Base-by-base conservation (phyloP, 208 protist species). In the Leishmania lainsoni region DNA sequence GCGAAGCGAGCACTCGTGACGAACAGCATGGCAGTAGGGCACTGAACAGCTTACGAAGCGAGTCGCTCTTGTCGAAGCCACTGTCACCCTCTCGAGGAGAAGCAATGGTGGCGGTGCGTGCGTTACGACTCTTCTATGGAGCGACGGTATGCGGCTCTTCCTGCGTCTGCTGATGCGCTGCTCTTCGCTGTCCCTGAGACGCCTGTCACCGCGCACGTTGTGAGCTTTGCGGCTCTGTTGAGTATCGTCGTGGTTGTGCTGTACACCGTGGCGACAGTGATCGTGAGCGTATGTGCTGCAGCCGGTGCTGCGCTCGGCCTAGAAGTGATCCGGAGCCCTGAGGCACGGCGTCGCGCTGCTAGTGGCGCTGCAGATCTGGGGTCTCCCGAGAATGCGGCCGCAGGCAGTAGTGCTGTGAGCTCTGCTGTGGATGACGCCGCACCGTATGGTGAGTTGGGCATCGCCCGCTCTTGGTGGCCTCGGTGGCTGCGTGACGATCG, bases 181-280 rank as follows among this genome's bases (percentile, higher is more conserved):
- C 87, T 96, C n/a, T 91, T 89, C 86, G 86, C 86, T 17, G 90
- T 81, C 1, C 90, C 92, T 20, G 89, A 93, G 61, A 39, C 29
- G 49, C 83, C 88, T 10, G 87, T 68, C 4, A 3, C 61, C 6
- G 69, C 35, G 51, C 90, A 94, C 79, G 51, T 94, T 12, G 70
- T 80, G 51, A 89, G 83, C 75, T 75, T 90, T 68, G 45, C 76
- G 10, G 26, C 76, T 1, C 86, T 89, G 59, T 51, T 83, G 32
- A 61, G n/a, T 3, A 17, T 83, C 9, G 61, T 81, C 9, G 3
- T 91, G 17, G 14, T 82, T 0, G 22, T 87, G 0, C 35, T 91
- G 29, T 96, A 94, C 83, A 56, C 52, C 12, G 66, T 94, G 17
- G 89, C 90, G 6, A 56, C 68, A 16, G 42, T 86, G 10, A 82